Conservation (phyloP, 2,329 filamentous ascomycete species). For the Lachnellula arida region DNA sequence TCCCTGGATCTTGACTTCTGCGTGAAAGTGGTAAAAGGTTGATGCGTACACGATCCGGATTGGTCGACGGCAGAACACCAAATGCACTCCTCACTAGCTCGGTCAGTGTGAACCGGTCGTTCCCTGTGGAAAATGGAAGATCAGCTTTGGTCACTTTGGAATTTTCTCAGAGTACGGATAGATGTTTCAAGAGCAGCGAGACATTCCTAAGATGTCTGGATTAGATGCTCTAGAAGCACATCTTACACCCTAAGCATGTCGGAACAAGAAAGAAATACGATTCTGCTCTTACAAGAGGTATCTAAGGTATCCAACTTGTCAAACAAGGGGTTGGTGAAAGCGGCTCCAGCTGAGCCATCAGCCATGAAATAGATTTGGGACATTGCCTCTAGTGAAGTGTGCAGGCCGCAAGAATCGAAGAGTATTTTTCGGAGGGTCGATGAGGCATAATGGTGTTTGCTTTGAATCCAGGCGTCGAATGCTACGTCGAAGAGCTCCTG, state of each 20-base stretch:
- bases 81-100: slow-evolving; percentile 73
- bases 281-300: slow-evolving; percentile 43
- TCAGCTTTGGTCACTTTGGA: no score
- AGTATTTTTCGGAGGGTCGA: slow-evolving; percentile 61
- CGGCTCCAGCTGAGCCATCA: slow-evolving; percentile 63
- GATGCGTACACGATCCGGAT: slow-evolving; percentile 59
- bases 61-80: slow-evolving; percentile 44
- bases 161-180: no score
- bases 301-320: slow-evolving; percentile 62
- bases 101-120: slow-evolving; percentile 75
- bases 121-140: slow-evolving; percentile 36
- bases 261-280: no score
- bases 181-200: no score
- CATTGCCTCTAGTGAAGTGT: slow-evolving; percentile 59
- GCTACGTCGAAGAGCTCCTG: slow-evolving; percentile 66
- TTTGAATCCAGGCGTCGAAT: slow-evolving; percentile 72
- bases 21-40: slow-evolving; percentile 40
- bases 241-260: no score
- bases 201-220: no score
- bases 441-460: slow-evolving; percentile 67
- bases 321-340: slow-evolving; percentile 67
- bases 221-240: no score
- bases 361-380: slow-evolving; percentile 71
- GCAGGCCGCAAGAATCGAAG: slow-evolving; percentile 64
- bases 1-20: slow-evolving; percentile 39